Evolutionary conservation across 768 basidiomycete genomes (phyloP), one percentile per base, ranked within the genome.

Genomic region (Pleurotus salmoneostramineus): DNA sequence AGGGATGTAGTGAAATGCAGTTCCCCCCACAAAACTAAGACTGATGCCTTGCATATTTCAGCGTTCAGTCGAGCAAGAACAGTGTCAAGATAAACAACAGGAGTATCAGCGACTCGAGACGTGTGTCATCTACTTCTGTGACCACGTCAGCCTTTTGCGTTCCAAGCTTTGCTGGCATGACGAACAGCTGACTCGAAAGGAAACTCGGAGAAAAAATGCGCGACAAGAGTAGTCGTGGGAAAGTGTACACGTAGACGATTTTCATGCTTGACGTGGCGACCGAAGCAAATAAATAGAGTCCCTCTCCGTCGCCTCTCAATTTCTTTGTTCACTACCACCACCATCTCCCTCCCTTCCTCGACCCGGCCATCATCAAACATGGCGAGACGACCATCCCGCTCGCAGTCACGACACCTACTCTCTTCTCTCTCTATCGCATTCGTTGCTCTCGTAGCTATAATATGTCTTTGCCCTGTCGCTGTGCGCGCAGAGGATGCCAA

Each of bases 381-480:
- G 52, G 52, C 52, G 27, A 40, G 76, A 72, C 77, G 76, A 63
- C 82, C 83, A 66, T 79, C 83, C 66, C 83, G 83, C 77, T 70
- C 77, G 54, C 81, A 81, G 70, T 80, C 84, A 68, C 77, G 80
- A 70, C 78, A 76, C 63, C 51, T 81, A 44, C 64, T 79, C 55
- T 85, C 85, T 56, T 82, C 85, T 61, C 74, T 89, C 64, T 86
- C 87, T 48, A 61, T 88, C 61, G 70, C 73, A 58, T 70, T 87
- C 62, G 71, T 91, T 72, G 75, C 83, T 65, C 71, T 91, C 72
- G 63, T 92, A 60, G 89, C 92, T 58, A 66, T 94, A 68, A 68
- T 92, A 69, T 85, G 83, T 69, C 75, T 93, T 62, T 85, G 82
- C 66, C 88, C 91, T 14, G 76, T 81, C 40, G 76, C 78, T 34